A percentile compares a stretch with the other conserved stretches of the same genome.
phyloP scores from a whole-genome alignment of 768 basidiomycete genomes.

The Cyclocybe aegerita region DNA sequence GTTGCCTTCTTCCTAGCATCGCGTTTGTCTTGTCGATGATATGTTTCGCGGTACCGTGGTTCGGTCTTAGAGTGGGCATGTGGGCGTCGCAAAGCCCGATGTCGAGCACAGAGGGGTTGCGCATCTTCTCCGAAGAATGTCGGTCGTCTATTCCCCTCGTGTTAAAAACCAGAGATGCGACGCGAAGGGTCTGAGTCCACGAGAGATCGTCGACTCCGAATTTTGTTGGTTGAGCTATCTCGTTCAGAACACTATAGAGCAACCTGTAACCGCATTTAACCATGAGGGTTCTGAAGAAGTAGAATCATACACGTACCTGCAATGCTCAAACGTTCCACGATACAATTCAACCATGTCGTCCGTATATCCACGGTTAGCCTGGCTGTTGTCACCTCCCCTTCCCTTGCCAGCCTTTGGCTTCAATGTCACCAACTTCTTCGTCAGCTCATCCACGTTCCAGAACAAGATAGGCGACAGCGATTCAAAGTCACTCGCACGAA shows the following conservation, averaged over 20 bases:
- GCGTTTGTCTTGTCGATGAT: constrained; percentile 18
- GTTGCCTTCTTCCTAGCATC: constrained; percentile 14
- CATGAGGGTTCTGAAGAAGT: background rate
- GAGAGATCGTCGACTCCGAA: constrained; percentile 21
- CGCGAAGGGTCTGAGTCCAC: constrained; percentile 19
- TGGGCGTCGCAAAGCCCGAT: constrained; percentile 36
- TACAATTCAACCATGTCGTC: constrained; percentile 18
- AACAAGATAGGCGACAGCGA: constrained; percentile 53
- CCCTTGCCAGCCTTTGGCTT: constrained; percentile 37
- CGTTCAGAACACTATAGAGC: constrained; percentile 20
- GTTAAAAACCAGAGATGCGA: constrained; percentile 29
- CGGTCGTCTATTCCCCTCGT: constrained; percentile 22
- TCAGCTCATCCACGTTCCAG: constrained; percentile 24
- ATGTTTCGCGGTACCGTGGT: constrained; percentile 20
- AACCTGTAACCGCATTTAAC: constrained; percentile 10
- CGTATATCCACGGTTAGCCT: constrained; percentile 38
- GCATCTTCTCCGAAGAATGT: constrained; percentile 12
- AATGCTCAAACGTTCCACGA: constrained; percentile 48
- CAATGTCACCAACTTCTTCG: constrained; percentile 36
- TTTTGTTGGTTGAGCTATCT: constrained; percentile 11
- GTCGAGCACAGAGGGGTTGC: constrained; percentile 26
- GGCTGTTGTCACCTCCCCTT: constrained; percentile 37
- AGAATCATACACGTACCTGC: constrained; percentile 31
- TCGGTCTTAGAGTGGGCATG: constrained; percentile 15
- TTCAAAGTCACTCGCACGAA: constrained; percentile 29